Evolutionary conservation across 129 eudicot species (phyloP).

Genomic region (Centella asiatica): DNA sequence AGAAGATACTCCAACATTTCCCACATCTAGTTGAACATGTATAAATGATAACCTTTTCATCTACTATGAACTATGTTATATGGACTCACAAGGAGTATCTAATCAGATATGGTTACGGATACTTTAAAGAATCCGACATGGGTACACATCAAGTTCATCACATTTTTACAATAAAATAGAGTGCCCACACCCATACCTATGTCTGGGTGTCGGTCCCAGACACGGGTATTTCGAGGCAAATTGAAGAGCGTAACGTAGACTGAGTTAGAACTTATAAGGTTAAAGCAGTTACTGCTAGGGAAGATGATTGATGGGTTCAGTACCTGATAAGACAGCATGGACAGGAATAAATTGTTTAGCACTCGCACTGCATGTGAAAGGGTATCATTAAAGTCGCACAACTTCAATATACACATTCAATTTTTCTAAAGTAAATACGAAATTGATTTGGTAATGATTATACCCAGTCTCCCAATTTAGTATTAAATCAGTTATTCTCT

Average conservation of each 20-base stretch:
- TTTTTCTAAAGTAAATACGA: background rate
- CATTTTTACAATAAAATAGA: no score
- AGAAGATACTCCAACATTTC: constrained; percentile 19
- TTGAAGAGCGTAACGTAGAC: no score
- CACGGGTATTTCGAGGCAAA: no score
- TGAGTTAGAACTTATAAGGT: no score
- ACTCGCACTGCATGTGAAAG: constrained; percentile 11
- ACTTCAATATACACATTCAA: background rate
- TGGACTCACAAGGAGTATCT: no score
- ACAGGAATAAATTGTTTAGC: constrained; percentile 4
- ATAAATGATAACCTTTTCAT: background rate
- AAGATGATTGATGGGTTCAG: constrained; percentile 7
- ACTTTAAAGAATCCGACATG: no score
- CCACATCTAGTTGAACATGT: background rate
- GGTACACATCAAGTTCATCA: no score
- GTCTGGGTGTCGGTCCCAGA: no score
- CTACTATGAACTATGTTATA: background rate
- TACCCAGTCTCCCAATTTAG: background rate
- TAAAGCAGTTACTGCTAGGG: background rate
- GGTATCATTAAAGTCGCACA: background rate
- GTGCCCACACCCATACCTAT: no score
- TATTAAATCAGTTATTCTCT: no score
- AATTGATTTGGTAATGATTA: background rate
- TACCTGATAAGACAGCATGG: constrained; percentile 26
- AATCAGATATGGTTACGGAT: no score